Conservation (phyloP, 176 grass and related monocot genomes). For the Coix lacrymajobi region DNA sequence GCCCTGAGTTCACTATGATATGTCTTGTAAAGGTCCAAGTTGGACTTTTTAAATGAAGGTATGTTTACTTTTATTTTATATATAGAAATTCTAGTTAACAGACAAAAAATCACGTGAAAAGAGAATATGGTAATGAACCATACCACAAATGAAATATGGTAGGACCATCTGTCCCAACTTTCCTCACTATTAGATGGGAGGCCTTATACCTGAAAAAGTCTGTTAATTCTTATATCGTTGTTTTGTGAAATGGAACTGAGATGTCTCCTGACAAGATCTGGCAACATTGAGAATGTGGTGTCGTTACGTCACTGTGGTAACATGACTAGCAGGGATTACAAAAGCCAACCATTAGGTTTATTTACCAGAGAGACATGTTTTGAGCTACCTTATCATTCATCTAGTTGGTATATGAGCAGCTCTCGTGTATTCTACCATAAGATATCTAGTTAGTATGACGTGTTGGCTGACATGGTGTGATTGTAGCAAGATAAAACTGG, state of each 20-base stretch:
- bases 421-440: neutral
- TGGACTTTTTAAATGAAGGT: neutral
- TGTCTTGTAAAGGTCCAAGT: constrained; percentile 23
- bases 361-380: neutral
- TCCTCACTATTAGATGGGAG: neutral
- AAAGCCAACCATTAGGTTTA: neutral
- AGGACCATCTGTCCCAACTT: neutral
- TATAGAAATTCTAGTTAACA: neutral
- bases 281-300: neutral
- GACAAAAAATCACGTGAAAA: neutral
- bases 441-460: no score
- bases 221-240: neutral
- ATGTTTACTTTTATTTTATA: neutral
- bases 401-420: neutral
- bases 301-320: neutral
- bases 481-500: neutral
- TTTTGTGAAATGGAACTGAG: neutral
- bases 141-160: constrained; percentile 8
- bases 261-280: neutral
- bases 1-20: constrained; percentile 19
- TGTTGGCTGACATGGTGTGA: neutral
- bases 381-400: neutral
- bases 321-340: neutral
- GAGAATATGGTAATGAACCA: neutral
- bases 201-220: neutral